A percentile compares a stretch with the other conserved stretches of the same genome.
Evolutionary conservation across 2,329 filamentous ascomycete species (phyloP).

Genomic region (Ophiostoma novo-ulmi): DNA sequence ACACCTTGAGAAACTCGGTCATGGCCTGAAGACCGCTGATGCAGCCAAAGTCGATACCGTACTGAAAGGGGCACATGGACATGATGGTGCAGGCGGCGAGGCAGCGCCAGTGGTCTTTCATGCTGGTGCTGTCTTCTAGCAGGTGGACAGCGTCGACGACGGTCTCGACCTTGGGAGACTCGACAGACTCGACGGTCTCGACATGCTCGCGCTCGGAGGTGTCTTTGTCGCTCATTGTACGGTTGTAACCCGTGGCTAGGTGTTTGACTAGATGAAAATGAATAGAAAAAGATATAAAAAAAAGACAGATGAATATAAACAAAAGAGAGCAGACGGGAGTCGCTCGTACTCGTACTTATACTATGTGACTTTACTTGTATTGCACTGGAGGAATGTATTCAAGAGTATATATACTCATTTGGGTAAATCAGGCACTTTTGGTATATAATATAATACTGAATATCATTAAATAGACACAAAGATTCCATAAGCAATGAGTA

Average conservation of each 20-base stretch:
- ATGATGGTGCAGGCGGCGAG: conserved; percentile 43
- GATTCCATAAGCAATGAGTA: background rate
- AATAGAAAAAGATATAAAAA: background rate
- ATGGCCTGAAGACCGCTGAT: conserved; percentile 32
- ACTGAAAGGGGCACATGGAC: conserved; percentile 48
- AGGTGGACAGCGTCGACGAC: background rate
- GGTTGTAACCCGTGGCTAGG: background rate
- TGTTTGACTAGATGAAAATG: background rate
- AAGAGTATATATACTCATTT: background rate
- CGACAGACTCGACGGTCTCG: background rate
- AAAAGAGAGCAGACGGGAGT: background rate
- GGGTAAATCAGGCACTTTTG: background rate
- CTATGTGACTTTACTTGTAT: background rate
- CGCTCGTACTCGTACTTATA: background rate
- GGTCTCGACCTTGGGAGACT: background rate
- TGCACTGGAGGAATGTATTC: background rate
- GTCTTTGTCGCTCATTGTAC: conserved; percentile 21
- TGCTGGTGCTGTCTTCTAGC: conserved; percentile 25
- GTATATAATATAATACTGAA: too few relatives aligned
- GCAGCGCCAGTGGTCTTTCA: conserved; percentile 34
- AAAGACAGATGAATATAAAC: background rate
- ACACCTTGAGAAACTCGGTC: conserved; percentile 44
- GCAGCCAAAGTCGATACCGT: conserved; percentile 39
- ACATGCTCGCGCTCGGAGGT: conserved; percentile 18
- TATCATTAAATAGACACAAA: too few relatives aligned